Evolutionary conservation across 2,329 filamentous ascomycete genomes (phyloP), one percentile per base, ranked within the genome.

Genomic region (Escovopsis sp.): DNA sequence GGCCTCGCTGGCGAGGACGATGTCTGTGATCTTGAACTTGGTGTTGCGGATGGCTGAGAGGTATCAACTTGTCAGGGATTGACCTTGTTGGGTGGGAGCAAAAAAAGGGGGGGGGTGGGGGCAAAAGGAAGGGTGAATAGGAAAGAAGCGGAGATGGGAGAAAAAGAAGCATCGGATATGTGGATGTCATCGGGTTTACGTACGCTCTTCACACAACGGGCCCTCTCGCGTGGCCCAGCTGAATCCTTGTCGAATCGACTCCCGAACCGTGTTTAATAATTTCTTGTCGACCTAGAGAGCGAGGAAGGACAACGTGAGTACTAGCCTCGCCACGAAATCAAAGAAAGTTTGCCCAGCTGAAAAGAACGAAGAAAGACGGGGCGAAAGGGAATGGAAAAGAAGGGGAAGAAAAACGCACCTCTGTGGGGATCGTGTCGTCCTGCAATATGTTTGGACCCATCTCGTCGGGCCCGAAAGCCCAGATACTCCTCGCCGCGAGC

Each of bases 391-490:
- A n/a, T n/a, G n/a, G n/a, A n/a, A n/a, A n/a, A n/a, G n/a, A n/a
- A n/a, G n/a, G n/a, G n/a, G n/a, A n/a, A n/a, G n/a, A n/a, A n/a
- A n/a, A 36, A 45, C 70, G 56, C 58, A 76, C 73, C 57, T 94
- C 87, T 17, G 83, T 84, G 4, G 88, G 87, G 14, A 98, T 65
- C 14, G 90, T 98, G 57, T 98, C 90, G 56, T 98, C 90, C 57
- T 94, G 87, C 34, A 98, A 64, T 44, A 98, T 90, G 57, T 98
- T 98, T 5, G 90, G 85, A 1, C 87, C 83, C 65, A 77, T 80
- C 45, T 98, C 90, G 39, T 96, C 88, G 4, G 90, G 90, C 3
- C 90, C 90, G 60, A 98, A 98, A 2, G 90, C 90, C 90, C 90
- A 98, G 51, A 98, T 94, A 53, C 87, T 94, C 49, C 90, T 73